Percentiles rank a stretch among this genome's conserved stretches.
These are phyloP conservation scores for Tolypocladium amazonense DNA, from an alignment of 2,329 filamentous ascomycete genomes.

Conservation along the genomic window DNA sequence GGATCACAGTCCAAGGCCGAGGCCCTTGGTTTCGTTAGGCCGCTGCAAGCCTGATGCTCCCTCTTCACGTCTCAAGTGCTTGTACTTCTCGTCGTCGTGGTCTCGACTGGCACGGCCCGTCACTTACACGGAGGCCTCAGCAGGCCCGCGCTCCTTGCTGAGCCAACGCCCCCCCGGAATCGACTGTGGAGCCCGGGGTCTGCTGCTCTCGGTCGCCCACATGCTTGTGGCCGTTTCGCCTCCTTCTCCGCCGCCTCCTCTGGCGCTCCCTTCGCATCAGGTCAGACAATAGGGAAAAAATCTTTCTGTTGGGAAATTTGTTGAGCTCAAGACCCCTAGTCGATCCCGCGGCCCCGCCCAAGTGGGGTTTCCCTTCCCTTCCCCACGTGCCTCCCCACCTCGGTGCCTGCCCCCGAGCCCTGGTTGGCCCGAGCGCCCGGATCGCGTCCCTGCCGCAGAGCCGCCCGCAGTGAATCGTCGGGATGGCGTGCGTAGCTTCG, in stretches of 20 bases:
- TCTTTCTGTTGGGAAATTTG: conserved; percentile 27
- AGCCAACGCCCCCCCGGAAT: background rate
- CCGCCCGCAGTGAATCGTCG: background rate
- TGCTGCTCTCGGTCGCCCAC: too few species aligned
- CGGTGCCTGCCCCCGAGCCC: background rate
- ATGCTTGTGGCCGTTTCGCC: background rate
- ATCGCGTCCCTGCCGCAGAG: background rate
- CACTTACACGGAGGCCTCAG: background rate
- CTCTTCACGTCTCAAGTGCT: too few species aligned
- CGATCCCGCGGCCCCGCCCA: background rate
- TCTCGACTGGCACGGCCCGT: background rate
- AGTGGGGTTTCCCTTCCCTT: background rate
- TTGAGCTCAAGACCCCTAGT: conserved; percentile 14
- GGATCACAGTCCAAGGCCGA: background rate
- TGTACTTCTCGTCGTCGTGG: too few species aligned
- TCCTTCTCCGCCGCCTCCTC: background rate
- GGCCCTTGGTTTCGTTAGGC: background rate
- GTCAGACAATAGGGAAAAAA: background rate
- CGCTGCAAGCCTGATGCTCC: background rate
- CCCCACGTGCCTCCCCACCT: background rate
- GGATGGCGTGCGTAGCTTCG: background rate
- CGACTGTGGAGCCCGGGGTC: background rate
- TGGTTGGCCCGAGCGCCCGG: background rate
- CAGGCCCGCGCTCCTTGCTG: background rate
- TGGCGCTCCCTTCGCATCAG: background rate